These are phyloP conservation scores for Seiridium unicorne DNA, from an alignment of 2,329 filamentous ascomycete genomes.

Conservation along the genomic window DNA sequence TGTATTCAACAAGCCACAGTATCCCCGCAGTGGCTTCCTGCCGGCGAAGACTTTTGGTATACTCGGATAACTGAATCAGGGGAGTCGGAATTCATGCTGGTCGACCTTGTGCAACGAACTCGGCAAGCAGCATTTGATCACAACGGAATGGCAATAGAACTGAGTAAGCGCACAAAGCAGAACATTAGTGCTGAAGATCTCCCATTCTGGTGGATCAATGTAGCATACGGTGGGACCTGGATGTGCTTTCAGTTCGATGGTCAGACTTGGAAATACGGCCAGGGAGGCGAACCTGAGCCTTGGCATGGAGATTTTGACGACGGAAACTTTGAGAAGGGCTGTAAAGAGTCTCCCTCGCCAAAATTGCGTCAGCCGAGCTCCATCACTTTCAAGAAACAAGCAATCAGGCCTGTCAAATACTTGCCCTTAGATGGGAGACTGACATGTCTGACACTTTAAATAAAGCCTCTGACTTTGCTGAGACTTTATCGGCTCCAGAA, in stretches of 20 bases:
- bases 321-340: neutral
- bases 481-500: neutral
- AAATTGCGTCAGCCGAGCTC: neutral
- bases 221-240: neutral
- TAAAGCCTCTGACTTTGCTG: neutral
- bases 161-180: neutral
- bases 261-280: neutral
- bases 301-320: neutral
- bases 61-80: neutral
- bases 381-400: neutral
- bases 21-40: neutral
- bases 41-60: neutral
- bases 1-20: neutral
- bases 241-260: neutral
- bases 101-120: neutral
- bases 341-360: neutral
- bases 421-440: neutral
- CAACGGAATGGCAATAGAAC: neutral
- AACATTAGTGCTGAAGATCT: neutral
- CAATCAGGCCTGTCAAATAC: neutral
- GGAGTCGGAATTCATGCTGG: neutral
- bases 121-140: neutral
- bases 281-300: neutral
- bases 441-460: neutral
- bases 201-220: constrained; percentile 5